These are phyloP conservation scores for Ganoderma lingzhi DNA, from an alignment of 1,284 basidiomycete genomes.

Conservation along the genomic window DNA sequence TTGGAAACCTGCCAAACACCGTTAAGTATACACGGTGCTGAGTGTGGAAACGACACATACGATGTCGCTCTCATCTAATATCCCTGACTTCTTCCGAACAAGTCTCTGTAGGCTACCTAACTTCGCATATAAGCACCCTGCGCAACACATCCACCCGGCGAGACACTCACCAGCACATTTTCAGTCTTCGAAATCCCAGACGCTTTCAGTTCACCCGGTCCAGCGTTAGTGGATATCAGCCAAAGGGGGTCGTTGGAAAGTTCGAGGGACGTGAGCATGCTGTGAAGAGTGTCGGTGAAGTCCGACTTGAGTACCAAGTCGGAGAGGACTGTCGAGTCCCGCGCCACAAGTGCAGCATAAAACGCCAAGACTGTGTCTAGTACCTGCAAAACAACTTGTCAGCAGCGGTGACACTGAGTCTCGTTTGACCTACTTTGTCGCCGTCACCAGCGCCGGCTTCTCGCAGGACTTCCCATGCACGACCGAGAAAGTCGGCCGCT, in stretches of 20 bases:
- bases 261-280: conserved; percentile 47
- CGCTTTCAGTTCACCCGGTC: conserved; percentile 50
- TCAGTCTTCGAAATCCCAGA: conserved; percentile 58
- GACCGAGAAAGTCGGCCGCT: conserved; percentile 71
- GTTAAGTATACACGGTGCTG: neutral
- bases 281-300: conserved; percentile 53
- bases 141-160: no score
- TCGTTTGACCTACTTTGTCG: conserved; percentile 56
- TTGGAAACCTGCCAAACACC: conserved; percentile 56
- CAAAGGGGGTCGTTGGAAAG: conserved; percentile 56
- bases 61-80: conserved; percentile 48
- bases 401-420: neutral
- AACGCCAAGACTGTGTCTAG: conserved; percentile 65
- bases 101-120: conserved; percentile 48
- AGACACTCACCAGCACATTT: conserved; percentile 48
- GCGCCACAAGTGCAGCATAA: conserved; percentile 65
- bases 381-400: conserved; percentile 47
- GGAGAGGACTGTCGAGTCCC: conserved; percentile 58
- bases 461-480: conserved; percentile 70
- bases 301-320: conserved; percentile 57
- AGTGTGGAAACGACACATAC: conserved; percentile 42
- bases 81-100: conserved; percentile 54
- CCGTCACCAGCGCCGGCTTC: conserved; percentile 64
- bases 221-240: conserved; percentile 40
- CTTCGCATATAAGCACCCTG: conserved; percentile 39